Percentiles rank a stretch among this genome's conserved stretches.
Evolutionary conservation across 2,329 filamentous ascomycete species (phyloP).

Genomic region (Pestalotiopsis sp.): DNA sequence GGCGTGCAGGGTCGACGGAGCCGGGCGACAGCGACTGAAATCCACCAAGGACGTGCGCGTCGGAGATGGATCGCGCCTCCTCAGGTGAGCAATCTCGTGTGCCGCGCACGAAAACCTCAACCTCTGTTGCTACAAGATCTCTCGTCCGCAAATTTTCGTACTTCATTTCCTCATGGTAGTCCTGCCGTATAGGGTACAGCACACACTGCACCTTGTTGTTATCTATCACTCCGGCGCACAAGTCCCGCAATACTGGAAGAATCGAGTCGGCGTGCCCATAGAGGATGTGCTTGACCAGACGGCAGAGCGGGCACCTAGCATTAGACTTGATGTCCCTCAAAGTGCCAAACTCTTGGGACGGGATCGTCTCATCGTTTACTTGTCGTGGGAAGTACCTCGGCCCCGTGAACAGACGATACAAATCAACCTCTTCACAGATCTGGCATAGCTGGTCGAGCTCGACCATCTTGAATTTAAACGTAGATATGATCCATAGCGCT

Average conservation of each 20-base stretch:
- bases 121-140: background rate
- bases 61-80: background rate
- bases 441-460: background rate
- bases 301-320: background rate
- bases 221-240: background rate
- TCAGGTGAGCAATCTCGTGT: background rate
- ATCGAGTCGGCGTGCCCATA: background rate
- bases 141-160: background rate
- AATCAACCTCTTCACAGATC: background rate
- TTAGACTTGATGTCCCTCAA: background rate
- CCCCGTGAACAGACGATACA: background rate
- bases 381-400: background rate
- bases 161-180: background rate
- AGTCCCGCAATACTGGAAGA: background rate
- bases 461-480: background rate
- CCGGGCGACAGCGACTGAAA: slow-evolving; percentile 3
- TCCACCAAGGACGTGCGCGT: background rate
- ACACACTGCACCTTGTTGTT: background rate
- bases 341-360: background rate
- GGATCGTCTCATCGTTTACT: too few relatives aligned
- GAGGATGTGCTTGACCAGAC: background rate
- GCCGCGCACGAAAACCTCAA: background rate
- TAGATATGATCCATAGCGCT: background rate
- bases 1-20: background rate
- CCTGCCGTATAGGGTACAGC: background rate